Evolutionary conservation across 371 early-diverging fungal species (phyloP).

Genomic region (Mortierella sp.): DNA sequence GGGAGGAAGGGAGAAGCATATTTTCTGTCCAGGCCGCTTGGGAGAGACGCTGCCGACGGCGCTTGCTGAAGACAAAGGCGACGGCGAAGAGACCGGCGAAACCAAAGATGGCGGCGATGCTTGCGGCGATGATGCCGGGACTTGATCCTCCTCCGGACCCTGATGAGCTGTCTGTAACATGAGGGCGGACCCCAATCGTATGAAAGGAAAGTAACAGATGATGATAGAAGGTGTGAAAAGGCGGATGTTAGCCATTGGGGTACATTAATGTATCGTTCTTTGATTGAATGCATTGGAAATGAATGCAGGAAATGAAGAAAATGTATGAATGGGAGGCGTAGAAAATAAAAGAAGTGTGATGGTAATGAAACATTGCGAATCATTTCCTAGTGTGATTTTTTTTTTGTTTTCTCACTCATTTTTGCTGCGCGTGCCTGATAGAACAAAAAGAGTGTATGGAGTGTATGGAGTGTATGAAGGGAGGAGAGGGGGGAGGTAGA

Average conservation of each 20-base stretch:
- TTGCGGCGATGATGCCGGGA: conserved; percentile 31
- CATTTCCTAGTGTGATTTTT: not conserved
- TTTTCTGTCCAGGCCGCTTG: conserved; percentile 50
- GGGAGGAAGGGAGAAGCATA: conserved; percentile 42
- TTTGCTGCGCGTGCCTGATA: not conserved
- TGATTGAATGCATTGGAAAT: not conserved
- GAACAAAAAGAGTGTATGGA: not conserved
- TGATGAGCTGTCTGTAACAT: not conserved
- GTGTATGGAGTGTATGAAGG: not conserved
- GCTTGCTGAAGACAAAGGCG: conserved; percentile 37
- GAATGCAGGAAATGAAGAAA: not conserved
- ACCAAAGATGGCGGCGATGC: conserved; percentile 32
- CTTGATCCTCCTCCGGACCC: conserved; percentile 15
- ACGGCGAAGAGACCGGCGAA: conserved; percentile 31
- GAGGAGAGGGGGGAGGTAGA: not conserved
- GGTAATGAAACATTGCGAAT: conserved; percentile 4
- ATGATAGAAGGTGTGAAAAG: not conserved
- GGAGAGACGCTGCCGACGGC: conserved; percentile 38
- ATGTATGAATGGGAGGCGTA: not conserved
- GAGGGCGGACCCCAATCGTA: not conserved
- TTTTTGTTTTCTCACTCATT: not conserved
- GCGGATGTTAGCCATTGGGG: not conserved
- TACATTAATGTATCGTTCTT: not conserved
- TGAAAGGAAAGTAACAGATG: not conserved
- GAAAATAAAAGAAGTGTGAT: not conserved